These are phyloP conservation scores for Asterella californica DNA, from an alignment of 225 moss, liverwort and hornwort species.

Conservation along the genomic window DNA sequence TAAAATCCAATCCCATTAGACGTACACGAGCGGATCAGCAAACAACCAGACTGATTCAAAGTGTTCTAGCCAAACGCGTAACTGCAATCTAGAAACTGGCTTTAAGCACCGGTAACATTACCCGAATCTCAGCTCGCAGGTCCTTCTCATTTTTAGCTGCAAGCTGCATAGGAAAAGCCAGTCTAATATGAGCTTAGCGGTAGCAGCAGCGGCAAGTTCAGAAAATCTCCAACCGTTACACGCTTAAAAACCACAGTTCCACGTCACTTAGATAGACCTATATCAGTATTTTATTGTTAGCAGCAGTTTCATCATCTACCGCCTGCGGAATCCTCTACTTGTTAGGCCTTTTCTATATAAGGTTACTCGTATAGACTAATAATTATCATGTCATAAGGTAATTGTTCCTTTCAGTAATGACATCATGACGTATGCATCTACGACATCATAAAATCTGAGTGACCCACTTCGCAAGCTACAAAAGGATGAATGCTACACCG, in stretches of 20 bases:
- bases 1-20: background rate
- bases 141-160: constrained; percentile 99
- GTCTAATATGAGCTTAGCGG: background rate
- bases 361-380: background rate
- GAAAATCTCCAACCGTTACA: background rate
- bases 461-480: background rate
- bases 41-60: background rate
- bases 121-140: constrained; percentile 80
- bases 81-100: background rate
- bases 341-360: no score
- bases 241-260: no score
- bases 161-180: constrained; percentile 53
- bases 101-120: constrained; percentile 18
- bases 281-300: no score
- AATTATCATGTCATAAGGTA: background rate
- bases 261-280: no score
- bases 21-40: background rate
- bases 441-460: background rate
- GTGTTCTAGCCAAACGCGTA: background rate
- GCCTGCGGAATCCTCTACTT: background rate
- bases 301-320: background rate
- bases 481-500: background rate
- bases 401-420: background rate
- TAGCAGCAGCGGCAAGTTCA: background rate
- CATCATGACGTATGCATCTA: background rate